Evolutionary conservation across 345 rosid genomes (phyloP), one percentile per base, ranked within the genome.

Genomic region (Viola odorata): DNA sequence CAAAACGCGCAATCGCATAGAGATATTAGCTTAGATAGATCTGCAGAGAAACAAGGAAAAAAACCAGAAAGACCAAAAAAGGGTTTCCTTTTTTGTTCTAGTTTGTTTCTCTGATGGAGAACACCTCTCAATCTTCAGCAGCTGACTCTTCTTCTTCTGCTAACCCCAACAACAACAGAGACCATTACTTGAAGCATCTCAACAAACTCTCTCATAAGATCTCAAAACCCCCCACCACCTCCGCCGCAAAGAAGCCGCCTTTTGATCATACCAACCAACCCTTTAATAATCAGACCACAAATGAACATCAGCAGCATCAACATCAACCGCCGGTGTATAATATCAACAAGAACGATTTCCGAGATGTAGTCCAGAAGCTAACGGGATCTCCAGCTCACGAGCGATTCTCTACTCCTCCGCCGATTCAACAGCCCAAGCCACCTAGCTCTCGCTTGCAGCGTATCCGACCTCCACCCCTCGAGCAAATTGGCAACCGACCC

Each of bases 341-440:
- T 63, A 94, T 94, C 76, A 94, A 86, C 80, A 91, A 91, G 71
- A 85, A 69, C 68, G 96, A 94, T 74, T 94, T 90, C 77, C 73
- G 96, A 15, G 89, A 94, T 59, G 89, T 94, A 53, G 99, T 94
- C 14, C 99, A 94, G 81, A 86, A 82, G 76, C 89, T 94, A 14
- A 94, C 99, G 37, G 97, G 96, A 37, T 94, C 99, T 0, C 83
- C 97, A 3, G 82, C 97, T 11, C 96, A 88, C 53, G 91, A 90
- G 53, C 81, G 92, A 58, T 67, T 77, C 80, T 72, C 91, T 11
- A 66, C 89, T 12, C 95, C 97, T 5, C 91, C 89, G 7, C 96
- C 87, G 32, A 78, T 83, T 62, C 87, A 84, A 14, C 81, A 81
- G 0, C 89, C 96, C 0, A 87, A 82, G 52, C 84, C 91, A 1